Base-by-base conservation (phyloP, 1,284 basidiomycete genomes). In the Pseudomicrostroma phylloplanum region DNA sequence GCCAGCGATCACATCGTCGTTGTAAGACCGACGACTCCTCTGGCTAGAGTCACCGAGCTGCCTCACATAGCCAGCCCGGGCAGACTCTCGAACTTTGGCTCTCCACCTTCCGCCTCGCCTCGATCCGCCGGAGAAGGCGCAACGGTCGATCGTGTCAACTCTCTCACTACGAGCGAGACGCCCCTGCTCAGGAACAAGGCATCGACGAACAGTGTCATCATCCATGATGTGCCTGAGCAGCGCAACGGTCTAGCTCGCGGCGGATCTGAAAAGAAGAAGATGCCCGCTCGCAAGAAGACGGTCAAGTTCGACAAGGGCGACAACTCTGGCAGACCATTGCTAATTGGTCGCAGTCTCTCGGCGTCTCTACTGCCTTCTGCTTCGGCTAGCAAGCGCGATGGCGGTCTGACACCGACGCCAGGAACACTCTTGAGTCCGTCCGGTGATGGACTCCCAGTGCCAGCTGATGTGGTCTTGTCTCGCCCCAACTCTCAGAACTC, bases 391-490 rank as follows among this genome's bases (percentile, higher is more conserved):
- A 55, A 21, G 17, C 13, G 13, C 4, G 8, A 41, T 23, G 59
- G 53, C 25, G 59, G 59, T 26, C 42, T 39, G 30, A 25, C 39
- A n/a, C 42, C 26, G 1, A 40, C 8, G 6, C 4, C 30, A 3
- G 40, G 54, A 30, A 43, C 59, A 15, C 19, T 39, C 9, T n/a
- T 36, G 30, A 36, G 30, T 36, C 30, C 30, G 30, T 55, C 66
- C 8, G 76, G 74, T 21, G 69, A 76, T 54, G 56, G 61, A 1
- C 49, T 57, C 49, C 76, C 76, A 0, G 60, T 62, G 17, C 70
- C 70, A 7, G 69, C 73, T 6, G 66, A 63, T 23, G 68, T 73
- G 21, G 76, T 77, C 25, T 65, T 77, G 2, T 63, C 72, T 2
- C 65, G 74, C 64, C 66, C 8, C 43, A 21, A 42, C 25, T 23